Percentiles rank a stretch among this genome's conserved stretches.
phyloP scores from a whole-genome alignment of 2,329 filamentous ascomycete species.

The Endocalyx cinctus region DNA sequence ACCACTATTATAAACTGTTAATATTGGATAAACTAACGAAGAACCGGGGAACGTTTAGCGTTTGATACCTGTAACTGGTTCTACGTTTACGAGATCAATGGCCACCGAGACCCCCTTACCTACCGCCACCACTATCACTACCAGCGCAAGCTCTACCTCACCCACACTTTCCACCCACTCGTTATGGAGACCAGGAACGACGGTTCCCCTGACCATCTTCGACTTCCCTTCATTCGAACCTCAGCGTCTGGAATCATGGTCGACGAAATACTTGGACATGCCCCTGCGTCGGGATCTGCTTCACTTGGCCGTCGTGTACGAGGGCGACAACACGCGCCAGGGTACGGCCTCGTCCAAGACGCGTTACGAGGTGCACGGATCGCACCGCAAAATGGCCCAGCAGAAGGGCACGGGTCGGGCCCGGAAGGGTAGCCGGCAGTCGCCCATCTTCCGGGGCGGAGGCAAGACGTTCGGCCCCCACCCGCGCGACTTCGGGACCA shows the following conservation, averaged over 20 bases:
- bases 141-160: not conserved
- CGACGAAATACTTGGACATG: slow-evolving; percentile 76
- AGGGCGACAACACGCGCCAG: slow-evolving; percentile 82
- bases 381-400: slow-evolving; percentile 71
- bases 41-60: slow-evolving; percentile 14
- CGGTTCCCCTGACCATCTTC: slow-evolving; percentile 82
- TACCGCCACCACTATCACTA: slow-evolving; percentile 25
- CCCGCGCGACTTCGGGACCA: slow-evolving; percentile 83
- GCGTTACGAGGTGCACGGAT: slow-evolving; percentile 78
- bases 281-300: slow-evolving; percentile 88
- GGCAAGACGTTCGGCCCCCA: slow-evolving; percentile 88
- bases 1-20: too few relatives aligned
- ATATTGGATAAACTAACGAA: too few relatives aligned
- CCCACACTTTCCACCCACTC: slow-evolving; percentile 8
- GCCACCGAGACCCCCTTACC: slow-evolving; percentile 46
- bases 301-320: slow-evolving; percentile 86
- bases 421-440: slow-evolving; percentile 75
- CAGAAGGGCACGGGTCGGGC: slow-evolving; percentile 85
- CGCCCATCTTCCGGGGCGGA: slow-evolving; percentile 76
- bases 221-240: slow-evolving; percentile 87
- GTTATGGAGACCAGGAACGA: slow-evolving; percentile 40
- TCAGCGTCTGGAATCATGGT: slow-evolving; percentile 69
- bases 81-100: slow-evolving; percentile 48
- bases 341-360: slow-evolving; percentile 83
- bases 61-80: slow-evolving; percentile 23